Conservation (phyloP, 495 filamentous ascomycete species). For the Aspergillus affinis region DNA sequence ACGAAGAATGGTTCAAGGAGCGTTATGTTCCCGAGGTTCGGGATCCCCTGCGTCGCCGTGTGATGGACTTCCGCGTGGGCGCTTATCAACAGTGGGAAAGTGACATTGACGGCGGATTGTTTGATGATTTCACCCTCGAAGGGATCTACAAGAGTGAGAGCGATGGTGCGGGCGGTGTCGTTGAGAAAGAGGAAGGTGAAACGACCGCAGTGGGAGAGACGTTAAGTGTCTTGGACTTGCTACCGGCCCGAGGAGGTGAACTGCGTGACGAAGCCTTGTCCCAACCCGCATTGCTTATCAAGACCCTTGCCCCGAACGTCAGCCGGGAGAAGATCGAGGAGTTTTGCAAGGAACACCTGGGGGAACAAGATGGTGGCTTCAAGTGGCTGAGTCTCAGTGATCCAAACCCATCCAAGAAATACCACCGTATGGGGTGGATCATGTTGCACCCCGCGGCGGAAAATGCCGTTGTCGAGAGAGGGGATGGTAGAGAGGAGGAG, state of each 20-base stretch:
- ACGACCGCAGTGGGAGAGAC: slow-evolving; percentile 88
- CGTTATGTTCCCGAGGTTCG: slow-evolving; percentile 82
- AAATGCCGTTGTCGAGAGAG: slow-evolving; percentile 50
- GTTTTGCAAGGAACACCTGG: slow-evolving; percentile 88
- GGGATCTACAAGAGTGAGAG: slow-evolving; percentile 92
- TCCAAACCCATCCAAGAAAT: slow-evolving; percentile 94
- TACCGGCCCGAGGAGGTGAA: slow-evolving; percentile 76
- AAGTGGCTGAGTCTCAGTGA: slow-evolving; percentile 93
- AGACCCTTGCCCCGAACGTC: slow-evolving; percentile 95
- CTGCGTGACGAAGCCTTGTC: slow-evolving; percentile 77
- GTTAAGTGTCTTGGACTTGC: slow-evolving; percentile 83
- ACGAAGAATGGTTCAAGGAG: slow-evolving; percentile 97
- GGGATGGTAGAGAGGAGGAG: slow-evolving; percentile 65
- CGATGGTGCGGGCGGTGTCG: slow-evolving; percentile 79
- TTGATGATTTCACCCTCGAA: slow-evolving; percentile 94
- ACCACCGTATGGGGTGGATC: slow-evolving; percentile 97
- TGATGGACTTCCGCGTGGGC: slow-evolving; percentile 72
- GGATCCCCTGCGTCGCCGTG: slow-evolving; percentile 62
- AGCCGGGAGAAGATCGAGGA: slow-evolving; percentile 89
- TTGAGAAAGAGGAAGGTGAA: slow-evolving; percentile 95
- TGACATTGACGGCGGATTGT: slow-evolving; percentile 75
- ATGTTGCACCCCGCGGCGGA: slow-evolving; percentile 83
- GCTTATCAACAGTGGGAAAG: slow-evolving; percentile 80
- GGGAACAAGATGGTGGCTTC: slow-evolving; percentile 81
- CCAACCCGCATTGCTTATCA: slow-evolving; percentile 92